Percentiles rank a stretch among this genome's conserved stretches.
phyloP scores from a whole-genome alignment of 192 early-diverging fungal genomes.

The Neocallimastix lanati region DNA sequence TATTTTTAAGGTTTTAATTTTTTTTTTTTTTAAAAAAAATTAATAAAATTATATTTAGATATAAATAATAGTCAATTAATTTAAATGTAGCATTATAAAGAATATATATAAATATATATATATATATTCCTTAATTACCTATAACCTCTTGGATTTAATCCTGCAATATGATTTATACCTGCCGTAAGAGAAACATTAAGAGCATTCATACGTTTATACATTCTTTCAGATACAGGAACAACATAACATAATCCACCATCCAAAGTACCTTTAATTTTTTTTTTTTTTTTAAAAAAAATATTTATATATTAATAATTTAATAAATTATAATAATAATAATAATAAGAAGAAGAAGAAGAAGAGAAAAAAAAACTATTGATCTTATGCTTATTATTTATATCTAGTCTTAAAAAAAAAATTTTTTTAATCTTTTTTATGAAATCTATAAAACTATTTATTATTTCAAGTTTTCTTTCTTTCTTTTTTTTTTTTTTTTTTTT shows the following conservation, averaged over 20 bases:
- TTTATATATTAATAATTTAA: constrained; percentile 6
- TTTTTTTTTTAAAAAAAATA: constrained; percentile 4
- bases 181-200: constrained; percentile 73
- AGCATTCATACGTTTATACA: constrained; percentile 72
- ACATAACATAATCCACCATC: constrained; percentile 50
- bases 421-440: too few species aligned
- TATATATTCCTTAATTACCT: too few species aligned
- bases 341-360: background rate
- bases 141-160: constrained; percentile 81
- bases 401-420: too few species aligned
- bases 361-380: constrained; percentile 6
- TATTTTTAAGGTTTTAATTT: too few species aligned
- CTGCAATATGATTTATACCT: constrained; percentile 60
- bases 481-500: constrained; percentile 13
- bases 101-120: too few species aligned
- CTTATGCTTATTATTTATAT: too few species aligned
- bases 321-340: constrained; percentile 5
- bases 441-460: too few species aligned
- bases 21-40: too few species aligned
- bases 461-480: too few species aligned
- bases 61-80: too few species aligned
- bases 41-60: too few species aligned
- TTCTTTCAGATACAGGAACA: constrained; percentile 71
- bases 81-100: too few species aligned
- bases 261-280: constrained; percentile 27